Conservation (phyloP, 116 monocot species). For the Phalaenopsis hybrid region DNA sequence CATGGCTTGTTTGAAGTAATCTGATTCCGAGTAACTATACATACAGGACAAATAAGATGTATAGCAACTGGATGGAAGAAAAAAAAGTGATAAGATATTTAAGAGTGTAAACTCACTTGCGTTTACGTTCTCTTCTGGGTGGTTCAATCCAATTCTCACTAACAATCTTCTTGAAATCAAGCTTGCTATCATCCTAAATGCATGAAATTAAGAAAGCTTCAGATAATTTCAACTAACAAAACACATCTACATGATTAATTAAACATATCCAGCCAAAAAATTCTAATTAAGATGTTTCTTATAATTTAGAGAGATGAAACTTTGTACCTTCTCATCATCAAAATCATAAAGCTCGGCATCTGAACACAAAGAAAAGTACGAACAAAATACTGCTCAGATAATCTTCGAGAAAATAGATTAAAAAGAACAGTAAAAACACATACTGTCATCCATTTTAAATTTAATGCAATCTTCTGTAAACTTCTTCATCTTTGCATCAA, state of each 20-base stretch:
- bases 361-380: conserved; percentile 28
- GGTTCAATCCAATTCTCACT: conserved; percentile 94
- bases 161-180: conserved; percentile 90
- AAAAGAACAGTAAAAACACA: conserved; percentile 15
- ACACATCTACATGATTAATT: neutral
- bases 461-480: conserved; percentile 99
- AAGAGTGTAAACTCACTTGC: conserved; percentile 58
- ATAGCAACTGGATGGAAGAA: conserved; percentile 1
- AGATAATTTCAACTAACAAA: conserved; percentile 8
- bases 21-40: conserved; percentile 85
- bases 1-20: conserved; percentile 90
- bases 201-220: conserved; percentile 7
- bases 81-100: neutral
- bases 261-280: neutral
- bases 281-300: neutral
- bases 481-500: conserved; percentile 97
- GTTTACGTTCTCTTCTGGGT: conserved; percentile 83
- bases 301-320: neutral
- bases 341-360: conserved; percentile 93
- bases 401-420: neutral
- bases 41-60: neutral
- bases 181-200: conserved; percentile 64
- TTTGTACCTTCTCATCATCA: conserved; percentile 82
- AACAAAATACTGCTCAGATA: neutral
- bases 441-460: conserved; percentile 99